phyloP scores from a whole-genome alignment of 2,329 filamentous ascomycete genomes.

The Fusarium armeniacum region DNA sequence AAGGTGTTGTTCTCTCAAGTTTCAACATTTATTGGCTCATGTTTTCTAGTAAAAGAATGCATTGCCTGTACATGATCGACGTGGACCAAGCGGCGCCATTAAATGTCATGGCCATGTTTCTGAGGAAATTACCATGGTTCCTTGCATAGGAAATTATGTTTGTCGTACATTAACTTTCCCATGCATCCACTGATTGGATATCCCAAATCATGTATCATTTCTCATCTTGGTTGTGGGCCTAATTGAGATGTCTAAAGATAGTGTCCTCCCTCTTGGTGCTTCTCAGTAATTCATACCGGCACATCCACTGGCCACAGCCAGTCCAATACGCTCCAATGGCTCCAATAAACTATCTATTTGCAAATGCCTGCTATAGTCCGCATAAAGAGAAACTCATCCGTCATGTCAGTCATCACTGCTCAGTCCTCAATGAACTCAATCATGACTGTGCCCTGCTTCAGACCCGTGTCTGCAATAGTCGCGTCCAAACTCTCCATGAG shows the following conservation, averaged over 20 bases:
- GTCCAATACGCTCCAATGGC: constrained; percentile 40
- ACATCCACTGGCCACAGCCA: constrained; percentile 29
- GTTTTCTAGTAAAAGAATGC: constrained; percentile 21
- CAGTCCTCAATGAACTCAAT: constrained; percentile 83
- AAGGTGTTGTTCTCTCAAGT: not conserved
- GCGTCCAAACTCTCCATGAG: constrained; percentile 80
- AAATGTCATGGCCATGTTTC: not conserved
- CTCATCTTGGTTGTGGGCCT: constrained; percentile 18
- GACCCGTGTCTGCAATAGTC: constrained; percentile 82
- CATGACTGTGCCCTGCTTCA: constrained; percentile 96
- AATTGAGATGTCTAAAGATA: constrained; percentile 39
- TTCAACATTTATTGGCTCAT: not conserved
- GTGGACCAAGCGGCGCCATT: constrained; percentile 20
- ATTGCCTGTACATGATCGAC: constrained; percentile 12
- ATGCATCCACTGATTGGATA: not conserved
- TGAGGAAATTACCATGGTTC: constrained; percentile 13
- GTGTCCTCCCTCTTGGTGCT: constrained; percentile 26
- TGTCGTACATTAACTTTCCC: not conserved
- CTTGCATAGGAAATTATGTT: constrained; percentile 24
- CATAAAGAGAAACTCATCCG: constrained; percentile 35
- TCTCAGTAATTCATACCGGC: constrained; percentile 29
- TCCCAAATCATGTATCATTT: constrained; percentile 19
- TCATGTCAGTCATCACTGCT: constrained; percentile 9
- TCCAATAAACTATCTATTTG: constrained; percentile 42
- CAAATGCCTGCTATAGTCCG: constrained; percentile 39